Base-by-base conservation (phyloP, 2,329 filamentous ascomycete genomes). In the Chalara sp. region DNA sequence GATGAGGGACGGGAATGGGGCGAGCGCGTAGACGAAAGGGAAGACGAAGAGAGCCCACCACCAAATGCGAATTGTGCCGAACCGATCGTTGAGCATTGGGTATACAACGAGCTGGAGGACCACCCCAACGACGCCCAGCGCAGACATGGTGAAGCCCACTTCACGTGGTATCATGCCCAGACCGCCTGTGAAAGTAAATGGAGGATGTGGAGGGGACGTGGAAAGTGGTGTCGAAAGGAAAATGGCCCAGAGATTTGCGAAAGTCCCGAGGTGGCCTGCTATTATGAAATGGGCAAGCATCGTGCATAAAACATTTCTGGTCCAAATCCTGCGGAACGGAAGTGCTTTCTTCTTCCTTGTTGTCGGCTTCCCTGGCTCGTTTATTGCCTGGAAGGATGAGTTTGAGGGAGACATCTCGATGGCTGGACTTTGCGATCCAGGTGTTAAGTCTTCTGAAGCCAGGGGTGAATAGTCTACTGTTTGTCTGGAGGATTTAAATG, bases 61-160 rank as follows among this genome's bases (percentile, higher is more conserved):
- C 68, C 86, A 88, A n/a, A 79, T 82, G 4, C 74, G 73, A 56
- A 89, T 70, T 0, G 84, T 84, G 12, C 85, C 86, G 7, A 87
- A 76, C 3, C 76, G 75, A 1, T 74, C 73, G 59, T 87, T 84
- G 3, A 87, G 71, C 40, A 72, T 72, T 0, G 85, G 85, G 63
- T 89, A 89, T 6, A 86, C 67, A 48, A 84, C 73, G 28, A 89
- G 76, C 3, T 89, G 86, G 4, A 89, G 71, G 0, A 78, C 69
- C 56, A 89, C 81, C 39, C 85, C 86, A 31, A 89, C 72, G 32
- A 85, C 67, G 6, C 86, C 86, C 4, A 89, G 78, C 56, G 87
- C 80, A 5, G 84, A 82, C 31, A 84, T 86, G 6, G 84, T 84
- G 41, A 85, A 70, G 33, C 85, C 85, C 44, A 89, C 84, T 0